Base-by-base conservation (phyloP, 2,329 filamentous ascomycete species). In the Rutstroemia sp. region DNA sequence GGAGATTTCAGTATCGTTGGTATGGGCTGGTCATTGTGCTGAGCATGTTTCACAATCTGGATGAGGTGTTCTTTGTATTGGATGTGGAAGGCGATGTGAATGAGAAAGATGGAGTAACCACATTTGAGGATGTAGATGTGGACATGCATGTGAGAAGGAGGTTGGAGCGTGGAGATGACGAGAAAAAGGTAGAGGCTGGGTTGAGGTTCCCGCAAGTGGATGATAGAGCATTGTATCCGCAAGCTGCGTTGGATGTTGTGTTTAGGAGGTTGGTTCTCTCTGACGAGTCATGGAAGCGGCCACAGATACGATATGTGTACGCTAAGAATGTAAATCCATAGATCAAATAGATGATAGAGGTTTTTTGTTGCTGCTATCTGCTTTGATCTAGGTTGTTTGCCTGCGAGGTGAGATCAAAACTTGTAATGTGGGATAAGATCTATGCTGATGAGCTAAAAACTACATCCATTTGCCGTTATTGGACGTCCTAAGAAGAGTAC, bases 171-270 rank as follows among this genome's bases (percentile, higher is more conserved):
- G 42, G 16, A 4, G 14, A 48, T 3, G 25, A 21, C 3, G 16
- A 39, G 16, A n/a, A 16, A 9, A 16, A 9, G 16, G 23, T 17
- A 45, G 44, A 41, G 9, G 34, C 10, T 30, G 17, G 30, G 1
- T 54, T 54, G 21, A 48, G 51, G 7, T 54, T 54, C 19, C 51
- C 51, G 5, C 51, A 54, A 23, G 17, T 54, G 7, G 51, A 54
- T 27, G 51, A 54, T 21, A 54, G 51, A n/a, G 51, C 41, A 2
- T 17, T 54, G 6, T 54, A 48, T 39, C 51, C 51, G 4, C 6
- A 21, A 34, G 30, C 19, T 3, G 51, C 30, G 7, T 14, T 54
- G 21, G 44, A 48, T 19, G 19, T 16, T 19, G 16, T 48, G 5
- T 54, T 54, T 23, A 7, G n/a, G 47, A 19, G 42, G 21, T 27